Percentiles rank a stretch among this genome's conserved stretches.
Evolutionary conservation across 2,329 filamentous ascomycete genomes (phyloP).

Genomic region (Blumeria hordei): DNA sequence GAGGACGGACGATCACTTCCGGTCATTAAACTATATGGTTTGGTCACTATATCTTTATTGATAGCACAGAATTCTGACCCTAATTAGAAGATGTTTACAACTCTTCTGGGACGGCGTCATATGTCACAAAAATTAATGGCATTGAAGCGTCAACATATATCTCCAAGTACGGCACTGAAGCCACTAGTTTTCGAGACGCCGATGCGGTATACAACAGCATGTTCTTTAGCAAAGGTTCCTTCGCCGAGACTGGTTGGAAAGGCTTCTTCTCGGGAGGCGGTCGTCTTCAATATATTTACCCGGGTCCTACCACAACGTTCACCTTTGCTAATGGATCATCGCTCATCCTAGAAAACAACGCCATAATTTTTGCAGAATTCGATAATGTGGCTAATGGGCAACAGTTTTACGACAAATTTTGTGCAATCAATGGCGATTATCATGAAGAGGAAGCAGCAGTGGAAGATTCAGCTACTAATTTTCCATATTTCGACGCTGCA

Average conservation of each 20-base stretch:
- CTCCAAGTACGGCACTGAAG: constrained; percentile 19
- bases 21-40: neutral
- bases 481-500: constrained; percentile 3
- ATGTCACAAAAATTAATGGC: constrained; percentile 31
- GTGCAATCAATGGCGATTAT: constrained; percentile 2
- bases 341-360: constrained; percentile 15
- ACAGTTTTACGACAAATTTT: constrained; percentile 12
- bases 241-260: constrained; percentile 5
- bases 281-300: constrained; percentile 17
- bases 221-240: constrained; percentile 16
- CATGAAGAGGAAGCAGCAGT: neutral
- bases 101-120: constrained; percentile 20
- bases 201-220: constrained; percentile 20
- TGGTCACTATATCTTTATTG: neutral
- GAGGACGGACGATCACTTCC: too few relatives aligned
- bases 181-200: constrained; percentile 17
- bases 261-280: constrained; percentile 18
- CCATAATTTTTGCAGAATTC: constrained; percentile 16
- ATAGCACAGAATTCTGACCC: too few relatives aligned
- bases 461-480: neutral
- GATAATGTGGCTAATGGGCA: constrained; percentile 11
- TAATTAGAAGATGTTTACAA: constrained; percentile 19
- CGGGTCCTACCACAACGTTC: constrained; percentile 18
- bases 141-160: constrained; percentile 25
- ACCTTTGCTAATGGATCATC: constrained; percentile 19